phyloP scores from a whole-genome alignment of 495 filamentous ascomycete species.

The Penicillium canescens region DNA sequence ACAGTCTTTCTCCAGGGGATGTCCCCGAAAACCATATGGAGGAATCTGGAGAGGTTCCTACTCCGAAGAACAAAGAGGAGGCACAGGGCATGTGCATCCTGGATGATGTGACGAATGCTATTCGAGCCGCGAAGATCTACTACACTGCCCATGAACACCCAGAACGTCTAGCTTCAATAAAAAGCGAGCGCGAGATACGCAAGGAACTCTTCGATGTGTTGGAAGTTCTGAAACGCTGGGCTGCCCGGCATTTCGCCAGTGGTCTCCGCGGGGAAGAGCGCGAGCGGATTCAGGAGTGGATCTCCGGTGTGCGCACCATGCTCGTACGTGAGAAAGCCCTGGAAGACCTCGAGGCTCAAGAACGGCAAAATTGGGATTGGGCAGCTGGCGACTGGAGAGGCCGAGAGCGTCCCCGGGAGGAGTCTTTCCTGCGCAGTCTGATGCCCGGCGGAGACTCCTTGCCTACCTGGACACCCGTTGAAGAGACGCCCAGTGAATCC shows the following conservation, averaged over 20 bases:
- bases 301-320: constrained; percentile 71
- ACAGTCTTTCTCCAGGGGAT: constrained; percentile 37
- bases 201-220: constrained; percentile 80
- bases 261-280: constrained; percentile 77
- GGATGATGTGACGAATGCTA: constrained; percentile 89
- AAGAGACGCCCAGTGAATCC: constrained; percentile 35
- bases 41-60: constrained; percentile 28
- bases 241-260: constrained; percentile 80
- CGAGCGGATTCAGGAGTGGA: constrained; percentile 72
- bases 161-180: constrained; percentile 79
- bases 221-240: constrained; percentile 88
- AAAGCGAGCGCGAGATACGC: constrained; percentile 77
- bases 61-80: constrained; percentile 70
- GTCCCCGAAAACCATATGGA: constrained; percentile 30
- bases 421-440: constrained; percentile 74
- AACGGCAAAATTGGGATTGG: constrained; percentile 79
- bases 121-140: constrained; percentile 91
- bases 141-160: constrained; percentile 86
- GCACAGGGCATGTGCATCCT: constrained; percentile 88
- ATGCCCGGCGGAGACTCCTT: constrained; percentile 50
- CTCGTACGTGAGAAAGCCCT: constrained; percentile 70
- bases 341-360: constrained; percentile 70
- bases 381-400: constrained; percentile 76
- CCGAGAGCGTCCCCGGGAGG: constrained; percentile 73
- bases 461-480: constrained; percentile 68